phyloP scores from a whole-genome alignment of 2,329 filamentous ascomycete species.

The Talaromyces rugulosus region DNA sequence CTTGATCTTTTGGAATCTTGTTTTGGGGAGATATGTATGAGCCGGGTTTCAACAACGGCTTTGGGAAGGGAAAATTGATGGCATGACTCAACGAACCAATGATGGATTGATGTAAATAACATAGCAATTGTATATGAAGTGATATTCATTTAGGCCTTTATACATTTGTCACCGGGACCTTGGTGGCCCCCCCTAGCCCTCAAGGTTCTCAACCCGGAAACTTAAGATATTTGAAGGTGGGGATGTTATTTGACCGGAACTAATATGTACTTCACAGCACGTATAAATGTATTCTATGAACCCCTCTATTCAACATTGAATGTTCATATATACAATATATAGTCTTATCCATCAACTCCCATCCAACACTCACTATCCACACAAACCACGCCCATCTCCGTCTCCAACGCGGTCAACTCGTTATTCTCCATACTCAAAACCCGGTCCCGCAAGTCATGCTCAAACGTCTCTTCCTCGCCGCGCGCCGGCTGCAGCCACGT shows the following conservation, averaged over 20 bases:
- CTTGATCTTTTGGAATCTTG: conserved; percentile 24
- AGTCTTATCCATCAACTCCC: not conserved
- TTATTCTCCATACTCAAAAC: conserved; percentile 4
- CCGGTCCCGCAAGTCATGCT: not conserved
- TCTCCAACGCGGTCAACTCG: conserved; percentile 8
- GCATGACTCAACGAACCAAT: not conserved
- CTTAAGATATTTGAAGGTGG: no score
- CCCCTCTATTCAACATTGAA: no score
- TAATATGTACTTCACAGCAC: no score
- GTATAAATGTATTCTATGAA: no score
- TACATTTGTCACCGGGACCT: not conserved
- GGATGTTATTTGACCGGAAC: no score
- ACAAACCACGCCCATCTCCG: conserved; percentile 7
- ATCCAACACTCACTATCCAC: conserved; percentile 3
- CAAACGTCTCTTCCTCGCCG: conserved; percentile 8
- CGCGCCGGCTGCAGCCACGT: conserved; percentile 6
- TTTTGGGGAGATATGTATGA: no score
- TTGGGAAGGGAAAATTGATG: not conserved
- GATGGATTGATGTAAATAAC: not conserved
- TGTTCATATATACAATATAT: not conserved
- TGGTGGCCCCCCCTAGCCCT: not conserved
- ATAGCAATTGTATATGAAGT: not conserved
- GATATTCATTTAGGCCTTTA: not conserved
- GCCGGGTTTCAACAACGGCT: not conserved
- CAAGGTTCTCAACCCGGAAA: not conserved